Base-by-base conservation (phyloP, 2,329 filamentous ascomycete genomes). In the Venturia pyrina region DNA sequence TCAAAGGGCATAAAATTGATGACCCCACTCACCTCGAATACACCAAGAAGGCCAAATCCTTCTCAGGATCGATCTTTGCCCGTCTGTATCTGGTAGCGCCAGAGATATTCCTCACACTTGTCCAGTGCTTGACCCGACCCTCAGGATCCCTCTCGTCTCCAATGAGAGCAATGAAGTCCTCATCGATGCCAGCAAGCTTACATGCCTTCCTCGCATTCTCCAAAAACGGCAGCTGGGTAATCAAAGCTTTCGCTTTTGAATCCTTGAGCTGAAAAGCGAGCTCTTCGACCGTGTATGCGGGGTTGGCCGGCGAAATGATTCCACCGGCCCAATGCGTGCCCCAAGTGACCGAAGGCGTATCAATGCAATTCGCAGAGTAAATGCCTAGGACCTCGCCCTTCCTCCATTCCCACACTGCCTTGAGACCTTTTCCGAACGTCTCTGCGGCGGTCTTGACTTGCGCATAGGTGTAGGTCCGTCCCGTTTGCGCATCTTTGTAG, bases 331-430 rank as follows among this genome's bases (percentile, higher is more conserved):
- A 97, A 69, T 89, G 85, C 11, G 86, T 83, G 37, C 92, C 93
- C 81, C 90, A 91, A 75, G 86, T 90, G 60, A 92, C 77, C 3
- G 88, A 80, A 0, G 91, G 88, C 0, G 88, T 91, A 75, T 97
- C 93, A 73, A 97, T 89, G 75, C 83, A 87, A 75, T 98, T 97
- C 37, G 92, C 90, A 3, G 90, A 88, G 80, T 89, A 96, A 65
- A 96, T 81, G 13, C 84, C 89, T 28, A 97, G 81, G 1, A 95
- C 90, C 74, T 97, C 90, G 71, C 90, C 89, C 73, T 89, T 92
- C 70, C 87, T 82, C 89, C 92, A 96, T 62, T 87, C 82, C 83
- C 88, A 93, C 28, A 81, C 76, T 34, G 88, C 84, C 72, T 87
- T 87, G 24, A 98, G 82, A 0, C 90, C 93, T 69, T 88, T 86